Percentiles rank a stretch among this genome's conserved stretches.
Conservation (phyloP, 805 yeast genomes). For the Wickerhamomyces hampshirensis region DNA sequence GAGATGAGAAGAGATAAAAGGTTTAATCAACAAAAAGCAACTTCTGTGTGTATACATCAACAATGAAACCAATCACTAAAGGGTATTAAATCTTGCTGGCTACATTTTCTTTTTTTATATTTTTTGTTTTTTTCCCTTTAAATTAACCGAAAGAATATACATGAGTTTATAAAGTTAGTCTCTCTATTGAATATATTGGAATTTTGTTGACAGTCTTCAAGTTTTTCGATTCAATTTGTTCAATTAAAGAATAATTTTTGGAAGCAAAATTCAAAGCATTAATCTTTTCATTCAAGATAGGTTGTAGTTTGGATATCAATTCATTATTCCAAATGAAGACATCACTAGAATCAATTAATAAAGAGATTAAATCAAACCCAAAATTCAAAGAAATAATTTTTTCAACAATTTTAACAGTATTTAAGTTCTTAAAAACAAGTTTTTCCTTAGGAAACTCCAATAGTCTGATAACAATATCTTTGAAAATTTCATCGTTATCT, state of each 20-base stretch:
- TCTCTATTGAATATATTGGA: constrained; percentile 55
- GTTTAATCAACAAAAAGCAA: too few relatives aligned
- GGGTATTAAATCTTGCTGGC: too few relatives aligned
- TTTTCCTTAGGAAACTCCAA: constrained; percentile 49
- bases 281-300: constrained; percentile 43
- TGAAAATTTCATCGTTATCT: constrained; percentile 59
- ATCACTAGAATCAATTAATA: constrained; percentile 71
- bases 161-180: constrained; percentile 26
- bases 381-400: constrained; percentile 41
- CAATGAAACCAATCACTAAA: too few relatives aligned
- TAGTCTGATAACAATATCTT: constrained; percentile 63
- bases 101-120: too few relatives aligned
- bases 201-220: constrained; percentile 34
- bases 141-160: background rate
- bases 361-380: constrained; percentile 58
- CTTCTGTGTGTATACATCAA: too few relatives aligned
- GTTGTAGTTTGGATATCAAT: constrained; percentile 40
- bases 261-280: constrained; percentile 38
- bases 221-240: constrained; percentile 25
- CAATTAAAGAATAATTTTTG: constrained; percentile 24
- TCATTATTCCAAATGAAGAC: constrained; percentile 58
- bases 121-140: background rate
- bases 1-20: too few relatives aligned
- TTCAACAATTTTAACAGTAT: constrained; percentile 36
- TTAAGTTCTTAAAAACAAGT: constrained; percentile 20